Conservation (phyloP, 306 rosid species). For the Gastrolobium villosum region DNA sequence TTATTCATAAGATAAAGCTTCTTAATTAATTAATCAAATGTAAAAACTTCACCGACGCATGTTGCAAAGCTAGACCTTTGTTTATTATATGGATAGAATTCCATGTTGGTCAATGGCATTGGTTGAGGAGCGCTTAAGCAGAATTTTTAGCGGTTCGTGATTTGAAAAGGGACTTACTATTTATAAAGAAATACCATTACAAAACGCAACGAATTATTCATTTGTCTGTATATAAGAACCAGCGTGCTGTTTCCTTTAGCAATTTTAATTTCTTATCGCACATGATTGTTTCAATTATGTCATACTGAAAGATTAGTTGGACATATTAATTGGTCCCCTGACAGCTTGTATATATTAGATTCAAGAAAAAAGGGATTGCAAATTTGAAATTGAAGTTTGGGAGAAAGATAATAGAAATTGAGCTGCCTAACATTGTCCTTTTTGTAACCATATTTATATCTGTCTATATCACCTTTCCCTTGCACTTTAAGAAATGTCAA, state of each 20-base stretch:
- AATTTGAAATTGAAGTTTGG: constrained; percentile 18
- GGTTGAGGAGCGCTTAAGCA: background rate
- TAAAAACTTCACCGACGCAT: background rate
- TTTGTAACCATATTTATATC: constrained; percentile 30
- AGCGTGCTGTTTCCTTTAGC: background rate
- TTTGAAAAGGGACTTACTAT: background rate
- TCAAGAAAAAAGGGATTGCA: constrained; percentile 6
- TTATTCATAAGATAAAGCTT: background rate
- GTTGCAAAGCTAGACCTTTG: background rate
- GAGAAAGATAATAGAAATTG: constrained; percentile 42
- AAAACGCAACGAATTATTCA: too few relatives aligned
- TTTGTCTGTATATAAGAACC: too few relatives aligned
- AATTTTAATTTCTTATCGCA: constrained; percentile 31
- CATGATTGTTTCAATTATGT: constrained; percentile 57
- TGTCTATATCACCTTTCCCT: constrained; percentile 55
- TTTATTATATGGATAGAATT: background rate
- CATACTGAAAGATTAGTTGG: constrained; percentile 40
- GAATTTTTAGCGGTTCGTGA: background rate
- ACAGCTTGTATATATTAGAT: constrained; percentile 46
- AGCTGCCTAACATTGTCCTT: constrained; percentile 58
- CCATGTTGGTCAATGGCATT: background rate
- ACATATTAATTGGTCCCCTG: constrained; percentile 51
- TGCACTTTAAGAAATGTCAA: constrained; percentile 54
- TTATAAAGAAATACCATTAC: background rate
- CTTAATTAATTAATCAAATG: background rate